Evolutionary conservation across 495 filamentous ascomycete species (phyloP), one percentile per base, ranked within the genome.

Genomic region (Cenococcum geophilum): DNA sequence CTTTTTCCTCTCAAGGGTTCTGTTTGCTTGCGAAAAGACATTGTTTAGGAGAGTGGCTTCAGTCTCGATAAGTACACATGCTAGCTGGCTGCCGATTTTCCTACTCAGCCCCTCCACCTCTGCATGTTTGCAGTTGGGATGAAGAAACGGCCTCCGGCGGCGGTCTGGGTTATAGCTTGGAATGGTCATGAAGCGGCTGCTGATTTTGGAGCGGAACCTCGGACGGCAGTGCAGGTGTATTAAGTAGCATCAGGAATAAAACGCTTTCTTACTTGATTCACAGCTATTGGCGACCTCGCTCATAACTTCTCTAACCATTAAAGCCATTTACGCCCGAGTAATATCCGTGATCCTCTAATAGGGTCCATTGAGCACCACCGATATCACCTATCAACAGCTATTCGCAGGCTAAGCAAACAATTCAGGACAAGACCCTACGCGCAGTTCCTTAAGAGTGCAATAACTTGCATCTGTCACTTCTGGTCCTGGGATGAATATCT

Each of bases 201-300:
- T 16, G 18, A 16, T 45, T 16, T 45, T 45, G 2, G 40, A 45
- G 1, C 18, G 18, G 6, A 32, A 49, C 18, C 45, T 52, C 14
- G 4, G 49, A 23, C 8, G 25, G 9, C 23, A 52, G 49, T 6
- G 21, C 49, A 23, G 25, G 23, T 52, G 49, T 52, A 23, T 52
- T 52, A 52, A 20, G 49, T 52, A 52, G 49, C 49, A 52, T 52
- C n/a, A 52, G 49, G 21, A 20, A 52, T 27, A 52, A 52, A 52
- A 52, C 49, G 25, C 21, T 52, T 52, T 25, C 25, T 23, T 52
- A 22, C 40, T 18, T 18, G 18, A 10, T 2, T 45, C 11, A 4
- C 2, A 2, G 3, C 40, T 14, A 14, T 45, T 10, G 4, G 40
- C 40, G 3, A 4, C 18, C 18, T 45, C 11, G 40, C 4, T 18